Conservation (phyloP, 768 basidiomycete species). For the Leccinum broughii region DNA sequence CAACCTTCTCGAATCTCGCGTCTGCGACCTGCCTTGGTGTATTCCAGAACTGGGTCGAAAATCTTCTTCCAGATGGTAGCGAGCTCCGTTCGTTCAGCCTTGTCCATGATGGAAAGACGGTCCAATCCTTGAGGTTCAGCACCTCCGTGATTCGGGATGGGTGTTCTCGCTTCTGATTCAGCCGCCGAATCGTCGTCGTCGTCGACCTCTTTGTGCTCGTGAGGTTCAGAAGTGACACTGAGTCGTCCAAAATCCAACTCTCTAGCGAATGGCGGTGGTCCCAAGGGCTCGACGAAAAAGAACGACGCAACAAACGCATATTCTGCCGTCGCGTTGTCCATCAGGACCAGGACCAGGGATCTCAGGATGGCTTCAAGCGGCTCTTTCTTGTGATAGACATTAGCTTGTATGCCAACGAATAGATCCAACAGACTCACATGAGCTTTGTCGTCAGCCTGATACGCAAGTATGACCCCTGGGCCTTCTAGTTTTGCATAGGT, state of each 20-base stretch:
- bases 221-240: constrained; percentile 43
- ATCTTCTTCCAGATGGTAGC: constrained; percentile 87
- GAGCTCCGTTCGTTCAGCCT: constrained; percentile 60
- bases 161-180: constrained; percentile 52
- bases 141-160: constrained; percentile 30
- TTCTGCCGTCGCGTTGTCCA: constrained; percentile 94
- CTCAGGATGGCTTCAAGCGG: constrained; percentile 82
- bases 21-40: constrained; percentile 61
- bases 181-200: constrained; percentile 41
- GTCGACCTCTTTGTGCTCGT: constrained; percentile 37
- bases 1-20: not conserved
- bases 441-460: constrained; percentile 85
- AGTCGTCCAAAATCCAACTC: constrained; percentile 38
- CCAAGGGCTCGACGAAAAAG: constrained; percentile 51
- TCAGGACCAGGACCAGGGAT: constrained; percentile 83
- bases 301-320: constrained; percentile 86
- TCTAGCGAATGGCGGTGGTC: constrained; percentile 29
- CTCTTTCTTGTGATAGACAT: constrained; percentile 57
- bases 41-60: constrained; percentile 88
- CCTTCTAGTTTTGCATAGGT: constrained; percentile 74
- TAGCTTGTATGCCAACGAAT: constrained; percentile 11
- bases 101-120: constrained; percentile 41
- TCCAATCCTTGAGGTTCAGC: constrained; percentile 26
- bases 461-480: constrained; percentile 77
- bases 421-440: constrained; percentile 61